phyloP scores from a whole-genome alignment of 257 asterid genomes.

The Solanum piurae region DNA sequence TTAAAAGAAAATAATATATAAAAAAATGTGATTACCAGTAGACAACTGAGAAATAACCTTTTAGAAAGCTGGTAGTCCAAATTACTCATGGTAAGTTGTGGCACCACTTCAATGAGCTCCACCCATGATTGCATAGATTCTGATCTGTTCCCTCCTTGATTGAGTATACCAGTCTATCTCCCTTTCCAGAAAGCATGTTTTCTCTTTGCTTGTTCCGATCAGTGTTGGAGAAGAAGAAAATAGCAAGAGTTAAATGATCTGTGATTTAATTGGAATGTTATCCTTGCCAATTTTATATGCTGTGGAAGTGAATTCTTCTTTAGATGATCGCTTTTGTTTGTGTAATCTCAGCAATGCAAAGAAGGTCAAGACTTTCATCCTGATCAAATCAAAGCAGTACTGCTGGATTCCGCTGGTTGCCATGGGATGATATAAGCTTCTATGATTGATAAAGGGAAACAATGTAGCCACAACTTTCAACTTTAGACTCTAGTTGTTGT shows the following conservation, averaged over 20 bases:
- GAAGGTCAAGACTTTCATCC: conserved; percentile 72
- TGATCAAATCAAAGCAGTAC: conserved; percentile 73
- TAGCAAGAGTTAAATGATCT: neutral
- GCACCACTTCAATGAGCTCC: neutral
- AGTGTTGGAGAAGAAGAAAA: neutral
- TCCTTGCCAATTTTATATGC: neutral
- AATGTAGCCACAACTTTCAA: neutral
- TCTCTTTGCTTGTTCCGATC: neutral
- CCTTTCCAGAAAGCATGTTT: neutral
- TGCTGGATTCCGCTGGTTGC: conserved; percentile 71
- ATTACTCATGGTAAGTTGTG: neutral
- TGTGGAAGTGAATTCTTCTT: neutral
- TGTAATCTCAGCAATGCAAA: conserved; percentile 56
- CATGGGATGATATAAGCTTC: conserved; percentile 43
- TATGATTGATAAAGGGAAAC: neutral
- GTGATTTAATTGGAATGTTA: neutral
- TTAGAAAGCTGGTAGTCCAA: neutral
- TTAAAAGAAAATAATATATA: neutral
- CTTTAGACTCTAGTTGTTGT: neutral
- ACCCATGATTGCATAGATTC: neutral
- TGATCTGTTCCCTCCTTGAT: neutral
- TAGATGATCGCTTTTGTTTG: neutral
- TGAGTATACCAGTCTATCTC: neutral
- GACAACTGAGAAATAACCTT: neutral
- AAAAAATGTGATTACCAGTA: neutral